Percentiles rank a stretch among this genome's conserved stretches.
Evolutionary conservation across 2,329 filamentous ascomycete genomes (phyloP).

Genomic region (Coniochaeta sp.): DNA sequence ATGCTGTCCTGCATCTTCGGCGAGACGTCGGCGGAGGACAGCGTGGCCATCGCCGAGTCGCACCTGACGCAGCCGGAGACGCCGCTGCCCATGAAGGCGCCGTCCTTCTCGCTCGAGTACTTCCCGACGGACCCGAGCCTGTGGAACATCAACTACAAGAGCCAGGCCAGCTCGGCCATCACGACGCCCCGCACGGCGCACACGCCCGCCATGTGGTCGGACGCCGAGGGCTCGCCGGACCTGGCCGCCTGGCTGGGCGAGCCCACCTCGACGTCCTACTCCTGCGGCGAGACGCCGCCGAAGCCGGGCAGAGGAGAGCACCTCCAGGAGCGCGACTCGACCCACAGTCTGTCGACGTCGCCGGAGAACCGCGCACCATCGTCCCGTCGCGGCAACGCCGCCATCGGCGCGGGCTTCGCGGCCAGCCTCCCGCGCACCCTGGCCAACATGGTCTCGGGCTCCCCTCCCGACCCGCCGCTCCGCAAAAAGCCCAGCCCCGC

Average conservation of each 20-base stretch:
- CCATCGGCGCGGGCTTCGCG: constrained; percentile 43
- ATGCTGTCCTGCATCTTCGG: constrained; percentile 66
- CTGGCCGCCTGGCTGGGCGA: constrained; percentile 41
- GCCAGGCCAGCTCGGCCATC: constrained; percentile 44
- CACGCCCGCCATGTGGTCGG: constrained; percentile 46
- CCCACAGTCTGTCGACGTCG: constrained; percentile 51
- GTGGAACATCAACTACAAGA: constrained; percentile 45
- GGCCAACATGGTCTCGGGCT: constrained; percentile 29
- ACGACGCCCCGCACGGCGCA: constrained; percentile 52
- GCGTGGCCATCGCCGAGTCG: constrained; percentile 49
- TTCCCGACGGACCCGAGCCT: constrained; percentile 51
- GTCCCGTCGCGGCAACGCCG: constrained; percentile 46
- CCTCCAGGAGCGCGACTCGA: constrained; percentile 34
- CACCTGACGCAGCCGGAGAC: constrained; percentile 52
- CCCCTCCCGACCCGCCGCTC: constrained; percentile 25
- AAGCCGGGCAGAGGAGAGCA: constrained; percentile 36
- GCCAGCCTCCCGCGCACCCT: constrained; percentile 44
- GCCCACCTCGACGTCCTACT: constrained; percentile 49
- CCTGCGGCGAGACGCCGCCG: constrained; percentile 55
- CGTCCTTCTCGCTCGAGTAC: constrained; percentile 60
- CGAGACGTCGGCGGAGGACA: constrained; percentile 48
- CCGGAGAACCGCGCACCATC: constrained; percentile 48
- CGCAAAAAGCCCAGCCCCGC: constrained; percentile 54
- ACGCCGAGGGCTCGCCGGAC: constrained; percentile 52
- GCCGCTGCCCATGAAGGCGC: constrained; percentile 57